Percentiles rank a stretch among this genome's conserved stretches.
Evolutionary conservation across 805 yeast genomes (phyloP).

Genomic region (Scheffersomyces amazonensis): DNA sequence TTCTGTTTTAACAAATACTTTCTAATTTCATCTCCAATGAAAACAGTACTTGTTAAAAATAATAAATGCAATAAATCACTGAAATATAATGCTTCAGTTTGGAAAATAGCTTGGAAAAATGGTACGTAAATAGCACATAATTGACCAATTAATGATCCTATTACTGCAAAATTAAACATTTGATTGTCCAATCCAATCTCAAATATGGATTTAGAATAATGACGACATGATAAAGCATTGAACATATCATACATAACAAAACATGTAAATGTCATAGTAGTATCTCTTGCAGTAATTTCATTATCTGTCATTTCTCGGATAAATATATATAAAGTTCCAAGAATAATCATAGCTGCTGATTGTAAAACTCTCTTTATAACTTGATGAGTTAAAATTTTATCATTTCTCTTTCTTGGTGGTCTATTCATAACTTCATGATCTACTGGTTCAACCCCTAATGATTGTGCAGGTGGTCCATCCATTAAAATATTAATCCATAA

Average conservation of each 20-base stretch:
- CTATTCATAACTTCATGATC: conserved; percentile 93
- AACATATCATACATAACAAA: conserved; percentile 96
- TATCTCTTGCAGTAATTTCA: conserved; percentile 86
- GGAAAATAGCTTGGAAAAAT: conserved; percentile 88
- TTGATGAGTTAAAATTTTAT: conserved; percentile 70
- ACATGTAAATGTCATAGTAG: conserved; percentile 98
- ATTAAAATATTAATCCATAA: conserved; percentile 94
- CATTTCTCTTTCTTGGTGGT: conserved; percentile 92
- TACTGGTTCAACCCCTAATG: conserved; percentile 95
- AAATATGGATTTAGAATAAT: conserved; percentile 77
- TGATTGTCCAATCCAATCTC: conserved; percentile 77
- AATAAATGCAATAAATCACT: conserved; percentile 66
- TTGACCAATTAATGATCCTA: conserved; percentile 86
- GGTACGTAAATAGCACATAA: conserved; percentile 91
- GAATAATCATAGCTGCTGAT: conserved; percentile 72
- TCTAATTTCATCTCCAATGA: conserved; percentile 79
- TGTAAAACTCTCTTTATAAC: conserved; percentile 72
- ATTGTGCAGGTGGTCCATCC: conserved; percentile 99
- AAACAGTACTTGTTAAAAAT: conserved; percentile 71
- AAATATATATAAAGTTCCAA: conserved; percentile 87
- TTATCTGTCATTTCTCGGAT: conserved; percentile 82
- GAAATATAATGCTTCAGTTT: conserved; percentile 83
- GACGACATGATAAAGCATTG: conserved; percentile 93
- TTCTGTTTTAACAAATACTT: conserved; percentile 45
- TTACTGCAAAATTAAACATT: conserved; percentile 93